Percentiles rank a stretch among this genome's conserved stretches.
Evolutionary conservation across 495 filamentous ascomycete species (phyloP).

Genomic region (Xylaria castorea): DNA sequence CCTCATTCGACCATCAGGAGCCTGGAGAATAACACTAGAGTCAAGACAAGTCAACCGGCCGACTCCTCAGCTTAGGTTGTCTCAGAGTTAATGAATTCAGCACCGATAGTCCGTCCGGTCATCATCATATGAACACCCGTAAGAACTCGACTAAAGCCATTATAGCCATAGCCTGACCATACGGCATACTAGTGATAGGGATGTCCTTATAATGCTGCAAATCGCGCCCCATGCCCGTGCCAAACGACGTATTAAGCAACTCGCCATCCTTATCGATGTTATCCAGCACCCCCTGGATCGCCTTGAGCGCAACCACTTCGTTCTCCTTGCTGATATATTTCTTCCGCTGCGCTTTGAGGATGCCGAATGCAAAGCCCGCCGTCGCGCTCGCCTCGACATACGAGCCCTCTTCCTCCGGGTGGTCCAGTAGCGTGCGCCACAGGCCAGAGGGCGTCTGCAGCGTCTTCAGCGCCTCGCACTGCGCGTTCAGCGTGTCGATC

Average conservation of each 20-base stretch:
- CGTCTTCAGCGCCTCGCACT: constrained; percentile 63
- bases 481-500: constrained; percentile 65
- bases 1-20: neutral
- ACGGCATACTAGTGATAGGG: constrained; percentile 74
- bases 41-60: neutral
- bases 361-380: constrained; percentile 77
- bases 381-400: constrained; percentile 76
- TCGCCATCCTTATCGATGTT: constrained; percentile 68
- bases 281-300: constrained; percentile 64
- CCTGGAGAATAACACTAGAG: neutral
- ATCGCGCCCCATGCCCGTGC: constrained; percentile 71
- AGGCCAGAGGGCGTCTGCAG: constrained; percentile 64
- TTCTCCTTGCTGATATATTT: constrained; percentile 65
- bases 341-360: constrained; percentile 72
- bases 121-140: constrained; percentile 56
- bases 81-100: neutral
- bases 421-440: constrained; percentile 73
- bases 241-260: constrained; percentile 72
- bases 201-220: constrained; percentile 75
- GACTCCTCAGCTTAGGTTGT: neutral
- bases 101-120: neutral
- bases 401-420: constrained; percentile 61
- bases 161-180: constrained; percentile 79
- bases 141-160: constrained; percentile 73
- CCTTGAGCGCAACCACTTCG: constrained; percentile 58